Evolutionary conservation across 2,329 filamentous ascomycete genomes (phyloP), one percentile per base, ranked within the genome.

Genomic region (Fusarium sp.): DNA sequence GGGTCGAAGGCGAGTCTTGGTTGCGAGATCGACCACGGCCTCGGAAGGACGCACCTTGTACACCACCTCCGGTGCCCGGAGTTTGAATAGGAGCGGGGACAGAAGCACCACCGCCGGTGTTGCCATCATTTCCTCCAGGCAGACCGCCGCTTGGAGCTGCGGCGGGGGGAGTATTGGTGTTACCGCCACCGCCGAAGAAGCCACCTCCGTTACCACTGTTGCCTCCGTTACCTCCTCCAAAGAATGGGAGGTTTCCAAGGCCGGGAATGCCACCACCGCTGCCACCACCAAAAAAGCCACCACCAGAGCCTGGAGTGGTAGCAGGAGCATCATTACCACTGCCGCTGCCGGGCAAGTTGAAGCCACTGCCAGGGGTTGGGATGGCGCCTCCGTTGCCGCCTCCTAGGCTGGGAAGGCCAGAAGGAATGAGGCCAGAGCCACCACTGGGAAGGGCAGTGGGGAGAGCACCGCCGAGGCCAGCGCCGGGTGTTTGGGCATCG

Each of bases 401-500:
- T 39, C 66, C 66, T 13, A 66, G 49, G 8, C 36, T 42, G 13
- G 70, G 56, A 15, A 72, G 35, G 20, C 47, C 63, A 18, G 63
- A 45, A 20, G 69, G 56, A n/a, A 54, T 28, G 31, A 67, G 59
- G 28, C 49, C 70, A 33, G 56, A 44, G 24, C 66, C 69, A 36
- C 69, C 69, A n/a, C 70, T 22, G 15, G 57, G 60, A 47, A 69
- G 36, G 31, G 45, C 66, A 35, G 64, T 65, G 22, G 67, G 60
- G 51, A 61, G 36, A 41, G 31, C 20, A 49, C 60, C 64, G 12
- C 73, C 73, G 41, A 71, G 51, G 31, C 63, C 70, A 56, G 56
- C 55, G n/a, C 74, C 68, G 28, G 70, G 73, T 24, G 70, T 69
- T 52, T 69, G 62, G 5, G 39, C 52, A 20, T 49, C 28, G 57